Base-by-base conservation (phyloP, 192 early-diverging fungal genomes). In the Backusella westeae region DNA sequence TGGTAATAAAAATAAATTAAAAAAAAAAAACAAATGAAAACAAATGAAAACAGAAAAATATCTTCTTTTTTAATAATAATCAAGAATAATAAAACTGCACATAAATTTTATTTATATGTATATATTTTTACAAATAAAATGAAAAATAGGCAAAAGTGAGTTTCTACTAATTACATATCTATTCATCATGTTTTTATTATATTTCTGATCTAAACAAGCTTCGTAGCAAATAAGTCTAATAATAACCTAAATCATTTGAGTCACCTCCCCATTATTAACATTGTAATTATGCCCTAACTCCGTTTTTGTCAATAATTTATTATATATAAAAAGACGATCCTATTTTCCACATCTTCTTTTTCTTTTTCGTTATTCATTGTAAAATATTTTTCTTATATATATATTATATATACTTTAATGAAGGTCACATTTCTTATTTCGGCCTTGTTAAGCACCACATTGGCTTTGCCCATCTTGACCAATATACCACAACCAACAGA, bases 1-100 rank as follows among this genome's bases (percentile, higher is more conserved):
- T 63, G 56, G 56, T 4, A 63, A 63, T 63, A 63, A 63, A 29
- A 29, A 21, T 56, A 56, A 63, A 63, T 63, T 63, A 63, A 59
- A 63, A 63, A 29, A n/a, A 63, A 59, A 59, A 59, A 26, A 19
- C 29, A 59, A 26, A 59, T 26, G 21, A 63, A 63, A 59, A 56
- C 52, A 56, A 56, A 56, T 44, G 42, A 44, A 49, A 19, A 19
- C 46, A 49, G 46, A 59, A 8, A 59, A 59, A 1, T 7, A 56
- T 56, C 3, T 26, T 23, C 53, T 59, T 29, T 63, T 26, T 63
- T 63, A 29, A 29, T 29, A 29, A 12, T 29, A 14, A 12, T 63
- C 3, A 26, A 44, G 42, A 17, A 49, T 49, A 49, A 49, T 49
- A 49, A 49, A n/a, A 49, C 46, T 49, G 46, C 46, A 49, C 19